Evolutionary conservation across 495 filamentous ascomycete species (phyloP).

Genomic region (Stereocaulon alpinum): DNA sequence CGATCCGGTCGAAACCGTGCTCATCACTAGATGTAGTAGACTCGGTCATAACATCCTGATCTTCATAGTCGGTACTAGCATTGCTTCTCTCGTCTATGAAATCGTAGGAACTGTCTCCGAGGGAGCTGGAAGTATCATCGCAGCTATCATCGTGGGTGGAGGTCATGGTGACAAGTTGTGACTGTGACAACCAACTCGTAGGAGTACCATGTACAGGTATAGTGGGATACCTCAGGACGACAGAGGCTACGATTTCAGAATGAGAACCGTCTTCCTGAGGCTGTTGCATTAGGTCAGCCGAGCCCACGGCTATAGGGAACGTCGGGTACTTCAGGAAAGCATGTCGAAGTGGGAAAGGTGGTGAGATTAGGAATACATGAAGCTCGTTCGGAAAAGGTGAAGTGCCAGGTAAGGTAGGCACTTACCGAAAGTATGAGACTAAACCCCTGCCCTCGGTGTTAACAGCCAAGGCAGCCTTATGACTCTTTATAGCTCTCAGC

Average conservation of each 20-base stretch:
- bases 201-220: conserved; percentile 20
- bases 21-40: conserved; percentile 18
- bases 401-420: conserved; percentile 2
- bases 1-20: conserved; percentile 9
- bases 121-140: conserved; percentile 27
- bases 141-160: conserved; percentile 20
- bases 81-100: conserved; percentile 36
- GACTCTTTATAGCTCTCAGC: conserved; percentile 16
- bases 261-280: conserved; percentile 11
- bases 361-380: neutral
- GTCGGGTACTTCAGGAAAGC: conserved; percentile 1
- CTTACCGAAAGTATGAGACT: conserved; percentile 5
- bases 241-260: neutral
- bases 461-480: conserved; percentile 18
- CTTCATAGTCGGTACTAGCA: conserved; percentile 23
- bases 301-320: conserved; percentile 1
- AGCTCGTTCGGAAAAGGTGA: neutral
- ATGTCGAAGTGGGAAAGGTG: neutral
- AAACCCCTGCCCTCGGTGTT: conserved; percentile 3
- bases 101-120: conserved; percentile 49
- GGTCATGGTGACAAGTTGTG: conserved; percentile 22
- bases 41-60: conserved; percentile 15
- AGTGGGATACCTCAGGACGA: conserved; percentile 19
- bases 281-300: conserved; percentile 20
- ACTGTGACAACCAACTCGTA: conserved; percentile 22